Evolutionary conservation across 192 early-diverging fungal species (phyloP), one percentile per base, ranked within the genome.

Genomic region (Coemansia sp.): DNA sequence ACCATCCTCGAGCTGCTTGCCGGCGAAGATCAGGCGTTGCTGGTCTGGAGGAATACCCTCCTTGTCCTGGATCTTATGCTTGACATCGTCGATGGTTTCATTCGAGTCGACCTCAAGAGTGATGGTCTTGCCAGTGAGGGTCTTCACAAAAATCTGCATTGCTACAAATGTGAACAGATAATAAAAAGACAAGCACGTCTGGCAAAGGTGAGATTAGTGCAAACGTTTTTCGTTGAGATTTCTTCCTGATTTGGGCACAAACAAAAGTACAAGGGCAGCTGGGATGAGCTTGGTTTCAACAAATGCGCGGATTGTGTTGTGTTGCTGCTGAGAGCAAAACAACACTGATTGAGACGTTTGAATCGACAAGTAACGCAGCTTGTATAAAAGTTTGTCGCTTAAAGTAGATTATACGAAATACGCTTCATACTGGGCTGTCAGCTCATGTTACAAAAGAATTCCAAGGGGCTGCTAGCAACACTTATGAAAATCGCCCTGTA

Each of bases 1-100:
- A 74, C 92, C 95, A 84, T 99, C 97, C 87, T 99, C 97, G 74
- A 99, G 92, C 87, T 99, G 97, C 90, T 99, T 99, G 71, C 97
- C 97, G 81, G 97, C 97, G 82, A 99, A 97, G 77, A 99, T 99
- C 52, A 99, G 85, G 80, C 97, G 94, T 86, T 99, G 97, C 85
- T 99, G 97, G 75, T 99, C 97, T 67, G 97, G 97, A 70, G 95
- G 95, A 80, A 99, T 99, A 62, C 92, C 93, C 83, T 96, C 94
- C 89, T 97, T 94, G 87, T 97, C 93, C 86, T 95, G 94, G 83
- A 97, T 95, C 90, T 97, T 96, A 65, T 80, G 70, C 87, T 94
- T 94, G 87, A 95, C 93, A 71, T 92, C 91, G 67, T 93, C 90
- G 79, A 97, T 95, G 59, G 89, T 89, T 83, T 96, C 95, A 58